Evolutionary conservation across 1,139 yeast genomes (phyloP).

Genomic region (Nematodospora anomalae): DNA sequence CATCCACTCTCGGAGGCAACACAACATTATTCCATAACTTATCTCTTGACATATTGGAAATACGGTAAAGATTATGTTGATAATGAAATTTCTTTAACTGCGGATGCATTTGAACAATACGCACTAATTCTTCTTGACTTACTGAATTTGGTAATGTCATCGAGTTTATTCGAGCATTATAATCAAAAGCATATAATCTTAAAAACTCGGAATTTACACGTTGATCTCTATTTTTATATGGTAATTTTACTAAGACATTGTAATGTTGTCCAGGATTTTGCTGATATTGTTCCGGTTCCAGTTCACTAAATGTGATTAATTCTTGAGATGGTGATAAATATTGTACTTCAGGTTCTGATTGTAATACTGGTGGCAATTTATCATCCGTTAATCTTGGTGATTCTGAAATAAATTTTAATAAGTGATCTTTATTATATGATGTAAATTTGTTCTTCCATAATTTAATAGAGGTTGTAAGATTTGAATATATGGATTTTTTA

Average conservation of each 20-base stretch:
- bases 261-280: constrained; percentile 1
- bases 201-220: constrained; percentile 48
- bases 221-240: constrained; percentile 42
- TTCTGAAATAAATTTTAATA: constrained; percentile 10
- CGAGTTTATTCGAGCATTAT: constrained; percentile 27
- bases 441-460: constrained; percentile 12
- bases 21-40: constrained; percentile 53
- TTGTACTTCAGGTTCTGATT: constrained; percentile 4
- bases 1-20: constrained; percentile 47
- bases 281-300: constrained; percentile 1
- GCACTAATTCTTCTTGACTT: constrained; percentile 11
- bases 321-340: constrained; percentile 11
- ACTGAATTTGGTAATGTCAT: constrained; percentile 14
- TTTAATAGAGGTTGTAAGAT: constrained; percentile 19
- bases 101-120: constrained; percentile 17
- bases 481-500: constrained; percentile 16
- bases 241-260: constrained; percentile 9
- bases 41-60: constrained; percentile 41
- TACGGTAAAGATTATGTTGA: constrained; percentile 26
- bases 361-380: constrained; percentile 15
- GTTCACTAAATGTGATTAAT: constrained; percentile 11
- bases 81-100: constrained; percentile 28
- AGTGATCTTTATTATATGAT: constrained; percentile 8
- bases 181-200: constrained; percentile 49
- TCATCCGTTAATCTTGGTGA: constrained; percentile 29